Evolutionary conservation across 192 early-diverging fungal species (phyloP).

Genomic region (Backusella tuberculispora): DNA sequence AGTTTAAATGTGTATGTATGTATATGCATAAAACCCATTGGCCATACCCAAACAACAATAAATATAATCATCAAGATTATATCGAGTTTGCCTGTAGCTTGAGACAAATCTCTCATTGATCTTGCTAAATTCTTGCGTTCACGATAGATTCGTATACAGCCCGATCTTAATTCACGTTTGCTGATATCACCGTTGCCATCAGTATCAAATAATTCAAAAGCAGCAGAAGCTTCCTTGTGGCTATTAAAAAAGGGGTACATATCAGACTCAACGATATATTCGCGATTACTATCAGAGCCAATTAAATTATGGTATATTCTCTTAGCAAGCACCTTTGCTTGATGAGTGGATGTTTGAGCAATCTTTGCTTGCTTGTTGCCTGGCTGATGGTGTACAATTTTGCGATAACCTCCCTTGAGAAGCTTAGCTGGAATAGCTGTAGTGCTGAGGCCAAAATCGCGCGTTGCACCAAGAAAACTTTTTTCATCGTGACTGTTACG

Average conservation of each 20-base stretch:
- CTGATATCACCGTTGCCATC: constrained; percentile 88
- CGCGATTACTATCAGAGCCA: constrained; percentile 42
- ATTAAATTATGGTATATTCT: constrained; percentile 36
- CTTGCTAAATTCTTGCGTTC: constrained; percentile 75
- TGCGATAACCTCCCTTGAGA: constrained; percentile 25
- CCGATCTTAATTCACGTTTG: constrained; percentile 77
- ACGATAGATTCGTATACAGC: constrained; percentile 77
- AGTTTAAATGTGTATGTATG: not conserved
- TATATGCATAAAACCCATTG: no score
- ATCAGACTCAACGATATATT: constrained; percentile 70
- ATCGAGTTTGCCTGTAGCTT: constrained; percentile 84
- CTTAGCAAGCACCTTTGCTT: constrained; percentile 41
- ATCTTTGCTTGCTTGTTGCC: not conserved
- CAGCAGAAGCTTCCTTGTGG: constrained; percentile 72
- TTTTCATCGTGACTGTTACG: constrained; percentile 23
- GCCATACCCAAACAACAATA: constrained; percentile 52
- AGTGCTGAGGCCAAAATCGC: constrained; percentile 17
- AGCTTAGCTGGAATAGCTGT: constrained; percentile 12
- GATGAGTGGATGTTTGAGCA: constrained; percentile 18
- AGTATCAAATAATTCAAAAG: constrained; percentile 89
- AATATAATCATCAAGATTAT: constrained; percentile 64
- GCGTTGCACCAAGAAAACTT: constrained; percentile 17
- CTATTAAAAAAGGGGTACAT: constrained; percentile 77
- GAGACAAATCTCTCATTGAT: constrained; percentile 80
- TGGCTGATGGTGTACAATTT: not conserved